A percentile compares a stretch with the other conserved stretches of the same genome.
These are phyloP conservation scores for Aspergillus steynii DNA, from an alignment of 495 filamentous ascomycete genomes.

Conservation along the genomic window DNA sequence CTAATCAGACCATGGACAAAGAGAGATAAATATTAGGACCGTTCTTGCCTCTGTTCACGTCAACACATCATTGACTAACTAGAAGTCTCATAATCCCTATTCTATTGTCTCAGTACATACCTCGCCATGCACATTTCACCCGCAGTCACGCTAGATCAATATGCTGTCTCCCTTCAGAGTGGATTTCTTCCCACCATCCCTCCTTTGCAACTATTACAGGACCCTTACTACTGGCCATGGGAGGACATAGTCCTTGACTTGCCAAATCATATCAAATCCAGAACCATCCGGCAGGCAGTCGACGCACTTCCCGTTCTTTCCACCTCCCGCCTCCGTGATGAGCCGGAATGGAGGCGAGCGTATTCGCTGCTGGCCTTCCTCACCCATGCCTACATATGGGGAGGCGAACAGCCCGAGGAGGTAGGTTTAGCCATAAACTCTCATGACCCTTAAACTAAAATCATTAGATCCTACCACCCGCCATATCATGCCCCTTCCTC, in stretches of 20 bases:
- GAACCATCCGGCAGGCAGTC: constrained; percentile 70
- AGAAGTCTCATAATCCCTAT: background rate
- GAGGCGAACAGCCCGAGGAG: constrained; percentile 76
- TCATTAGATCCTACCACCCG: constrained; percentile 70
- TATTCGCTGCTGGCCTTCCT: constrained; percentile 86
- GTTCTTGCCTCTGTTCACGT: background rate
- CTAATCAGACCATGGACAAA: background rate
- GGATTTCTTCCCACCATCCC: constrained; percentile 84
- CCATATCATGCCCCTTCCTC: constrained; percentile 79
- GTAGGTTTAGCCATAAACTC: constrained; percentile 37
- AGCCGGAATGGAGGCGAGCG: constrained; percentile 88
- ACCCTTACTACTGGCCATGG: constrained; percentile 89
- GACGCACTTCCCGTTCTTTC: constrained; percentile 77
- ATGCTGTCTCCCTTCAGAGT: constrained; percentile 75
- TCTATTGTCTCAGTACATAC: background rate
- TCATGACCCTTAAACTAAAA: background rate
- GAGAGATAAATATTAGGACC: background rate
- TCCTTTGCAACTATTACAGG: constrained; percentile 71
- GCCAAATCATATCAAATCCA: constrained; percentile 72
- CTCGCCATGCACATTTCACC: constrained; percentile 68
- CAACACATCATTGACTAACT: background rate
- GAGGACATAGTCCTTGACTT: constrained; percentile 76
- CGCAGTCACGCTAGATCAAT: constrained; percentile 71
- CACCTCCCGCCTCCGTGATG: constrained; percentile 68
- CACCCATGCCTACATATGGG: constrained; percentile 93